Base-by-base conservation (phyloP, 1,284 basidiomycete genomes). In the Trichosporon asahii region DNA sequence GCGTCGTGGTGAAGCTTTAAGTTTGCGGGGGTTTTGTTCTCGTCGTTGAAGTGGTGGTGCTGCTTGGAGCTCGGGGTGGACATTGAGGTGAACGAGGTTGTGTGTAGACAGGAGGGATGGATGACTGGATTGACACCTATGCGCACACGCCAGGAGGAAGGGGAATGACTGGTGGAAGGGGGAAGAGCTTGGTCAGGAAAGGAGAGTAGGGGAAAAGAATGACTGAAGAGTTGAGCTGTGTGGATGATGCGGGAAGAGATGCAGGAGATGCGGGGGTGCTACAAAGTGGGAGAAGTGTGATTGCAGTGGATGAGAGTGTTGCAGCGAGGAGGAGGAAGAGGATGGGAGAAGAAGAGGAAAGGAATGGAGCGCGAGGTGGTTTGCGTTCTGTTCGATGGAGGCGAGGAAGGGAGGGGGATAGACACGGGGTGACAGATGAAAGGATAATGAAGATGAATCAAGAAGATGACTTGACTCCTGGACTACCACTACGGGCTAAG, bases 21-120 rank as follows among this genome's bases (percentile, higher is more conserved):
- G 49, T 70, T 64, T 12, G 68, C 63, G n/a, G 70, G 72, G 35
- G 65, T 67, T 21, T 57, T 55, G 73, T 74, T 74, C 69, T 74
- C 73, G 73, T 74, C 73, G 70, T 72, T 74, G 63, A 61, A 61
- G 27, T 31, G 27, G 57, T 66, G 70, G 21, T 53, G 49, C 49
- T 66, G 70, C 23, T 61, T 61, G 27, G 57, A 61, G 57, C 18
- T 31, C 27, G 57, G 57, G 57, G 57, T 61, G 15, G 57, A 61
- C 57, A 61, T 49, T 55, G 44, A 33, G 21, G 31, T 46, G 65
- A 37, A 31, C 27, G 12, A 18, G 25, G 65, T 66, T 27, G 40
- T 25, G 29, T 23, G 44, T 25, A 29, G 65, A 49, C 8, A n/a
- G 46, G 29, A 18, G 44, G 11, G 18, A 53, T 8, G 23, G 65